Base-by-base conservation (phyloP, 192 early-diverging fungal species). In the Rhizophagus prolifer region DNA sequence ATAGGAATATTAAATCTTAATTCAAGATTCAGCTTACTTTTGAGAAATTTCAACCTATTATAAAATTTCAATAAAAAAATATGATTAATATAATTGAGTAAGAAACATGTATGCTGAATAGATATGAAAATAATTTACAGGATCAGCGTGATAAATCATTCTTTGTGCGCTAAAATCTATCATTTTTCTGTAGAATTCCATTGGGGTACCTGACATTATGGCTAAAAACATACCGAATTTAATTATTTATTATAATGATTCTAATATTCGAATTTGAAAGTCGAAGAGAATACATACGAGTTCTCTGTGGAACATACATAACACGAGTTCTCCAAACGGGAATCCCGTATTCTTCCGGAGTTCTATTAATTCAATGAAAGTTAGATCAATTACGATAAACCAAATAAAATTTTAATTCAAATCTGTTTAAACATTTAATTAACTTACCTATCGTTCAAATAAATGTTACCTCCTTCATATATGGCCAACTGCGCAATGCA, bases 231-330 rank as follows among this genome's bases (percentile, higher is more conserved):
- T 26, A 12, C 3, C 61, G 28, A 26, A 23, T 61, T n/a, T 38
- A 69, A 41, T 46, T 26, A 50, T 44, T 30, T 58, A 58, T 25
- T 44, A n/a, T n/a, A 44, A 25, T 41, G 41, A 4, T 19, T 16
- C 28, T 19, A 13, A 14, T n/a, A n/a, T 9, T 16, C 13, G 54
- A 8, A 31, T 13, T 58, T n/a, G 6, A 65, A 67, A 58, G 0
- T 23, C 2, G 21, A 12, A 25, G 36, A 38, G 36, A n/a, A 46
- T 70, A 76, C 34, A 41, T 68, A 76, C 75, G 58, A 23, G 92
- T 89, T 12, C 92, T 79, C 65, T 96, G 95, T 0, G 94, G 94
- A n/a, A 96, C 91, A 81, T 96, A 96, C 84, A 93, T 90, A 60
- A 96, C 86, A 31, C 85, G 87, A 7, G 93, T 86, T 34, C 95